Conservation (phyloP, 169 alveolate genomes). For the Babesia ovis region DNA sequence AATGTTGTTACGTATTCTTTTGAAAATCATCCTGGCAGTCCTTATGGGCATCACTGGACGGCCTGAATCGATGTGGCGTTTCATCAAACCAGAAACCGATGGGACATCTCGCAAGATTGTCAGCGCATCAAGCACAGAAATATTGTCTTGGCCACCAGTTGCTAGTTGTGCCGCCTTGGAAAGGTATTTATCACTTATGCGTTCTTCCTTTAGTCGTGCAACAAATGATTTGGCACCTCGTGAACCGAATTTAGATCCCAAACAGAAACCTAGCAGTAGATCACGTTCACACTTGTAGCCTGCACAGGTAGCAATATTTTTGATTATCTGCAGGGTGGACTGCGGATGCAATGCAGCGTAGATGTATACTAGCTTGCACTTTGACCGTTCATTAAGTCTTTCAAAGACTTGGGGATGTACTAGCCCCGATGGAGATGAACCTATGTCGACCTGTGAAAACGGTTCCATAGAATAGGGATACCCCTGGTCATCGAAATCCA, state of each 20-base stretch:
- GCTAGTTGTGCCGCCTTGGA: constrained; percentile 46
- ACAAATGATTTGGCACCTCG: constrained; percentile 74
- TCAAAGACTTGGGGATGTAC: constrained; percentile 39
- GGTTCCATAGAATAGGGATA: constrained; percentile 52
- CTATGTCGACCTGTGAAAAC: constrained; percentile 6
- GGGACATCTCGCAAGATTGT: constrained; percentile 31
- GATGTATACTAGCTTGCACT: constrained; percentile 68
- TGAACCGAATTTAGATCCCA: constrained; percentile 65
- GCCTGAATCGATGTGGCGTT: constrained; percentile 59
- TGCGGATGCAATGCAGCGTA: constrained; percentile 71
- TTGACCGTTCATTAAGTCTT: constrained; percentile 52
- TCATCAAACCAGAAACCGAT: constrained; percentile 50
- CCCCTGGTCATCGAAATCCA: constrained; percentile 45
- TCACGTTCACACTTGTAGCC: constrained; percentile 74
- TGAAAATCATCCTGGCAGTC: constrained; percentile 45
- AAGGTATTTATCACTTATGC: constrained; percentile 29
- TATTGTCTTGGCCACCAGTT: not conserved
- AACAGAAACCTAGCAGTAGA: constrained; percentile 58
- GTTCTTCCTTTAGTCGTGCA: constrained; percentile 67
- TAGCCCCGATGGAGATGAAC: constrained; percentile 53
- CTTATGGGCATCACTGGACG: constrained; percentile 45
- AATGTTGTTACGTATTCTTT: constrained; percentile 28
- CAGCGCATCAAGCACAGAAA: constrained; percentile 12
- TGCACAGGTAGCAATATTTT: constrained; percentile 67
- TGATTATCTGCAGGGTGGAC: constrained; percentile 67